Conservation (phyloP, 768 basidiomycete genomes). For the Suillus subluteus region DNA sequence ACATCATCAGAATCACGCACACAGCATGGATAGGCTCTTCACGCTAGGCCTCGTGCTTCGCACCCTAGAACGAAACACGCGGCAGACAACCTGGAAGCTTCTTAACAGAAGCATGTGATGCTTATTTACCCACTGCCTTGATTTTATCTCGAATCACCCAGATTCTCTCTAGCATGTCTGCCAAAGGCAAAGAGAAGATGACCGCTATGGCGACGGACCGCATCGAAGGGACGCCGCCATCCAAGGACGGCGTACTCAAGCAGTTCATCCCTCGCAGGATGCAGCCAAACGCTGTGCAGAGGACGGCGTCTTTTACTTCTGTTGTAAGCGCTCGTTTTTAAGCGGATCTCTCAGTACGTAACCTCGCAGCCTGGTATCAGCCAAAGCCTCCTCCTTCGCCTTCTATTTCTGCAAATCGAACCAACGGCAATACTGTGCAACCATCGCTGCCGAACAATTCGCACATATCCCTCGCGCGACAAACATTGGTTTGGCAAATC, state of each 20-base stretch:
- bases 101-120: slow-evolving; percentile 1
- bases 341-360: slow-evolving; percentile 1
- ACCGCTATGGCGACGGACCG: background rate
- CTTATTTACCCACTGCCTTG: slow-evolving; percentile 6
- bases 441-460: slow-evolving; percentile 15
- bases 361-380: background rate
- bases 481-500: slow-evolving; percentile 22
- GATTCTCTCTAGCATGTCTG: slow-evolving; percentile 6
- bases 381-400: slow-evolving; percentile 9
- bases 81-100: slow-evolving; percentile 2
- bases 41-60: slow-evolving; percentile 4
- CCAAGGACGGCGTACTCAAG: background rate
- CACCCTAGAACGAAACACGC: slow-evolving; percentile 5
- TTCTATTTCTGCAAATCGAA: slow-evolving; percentile 18
- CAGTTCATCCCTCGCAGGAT: background rate
- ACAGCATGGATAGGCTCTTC: background rate
- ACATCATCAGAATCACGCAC: background rate
- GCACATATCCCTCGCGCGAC: slow-evolving; percentile 13
- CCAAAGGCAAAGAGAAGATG: slow-evolving; percentile 11
- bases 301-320: slow-evolving; percentile 2
- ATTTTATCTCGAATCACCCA: slow-evolving; percentile 4
- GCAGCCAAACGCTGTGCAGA: background rate
- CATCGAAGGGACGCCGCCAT: background rate
- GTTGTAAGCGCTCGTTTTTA: slow-evolving; percentile 5
- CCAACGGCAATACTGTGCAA: slow-evolving; percentile 5